Percentiles rank a stretch among this genome's conserved stretches.
Conservation (phyloP, 352 stramenopile genomes). For the Thalassiosira hispida region DNA sequence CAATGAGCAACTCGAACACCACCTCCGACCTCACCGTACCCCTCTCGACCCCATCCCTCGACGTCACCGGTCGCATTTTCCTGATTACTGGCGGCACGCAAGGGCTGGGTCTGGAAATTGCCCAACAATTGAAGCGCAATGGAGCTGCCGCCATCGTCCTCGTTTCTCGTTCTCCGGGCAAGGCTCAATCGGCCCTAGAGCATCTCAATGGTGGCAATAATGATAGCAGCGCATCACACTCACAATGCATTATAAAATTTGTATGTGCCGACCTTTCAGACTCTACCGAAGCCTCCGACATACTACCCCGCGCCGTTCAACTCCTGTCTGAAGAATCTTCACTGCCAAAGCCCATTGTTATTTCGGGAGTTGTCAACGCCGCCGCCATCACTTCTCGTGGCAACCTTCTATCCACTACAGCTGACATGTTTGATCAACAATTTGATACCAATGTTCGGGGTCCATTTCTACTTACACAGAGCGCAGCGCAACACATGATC, state of each 20-base stretch:
- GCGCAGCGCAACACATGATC: conserved; percentile 40
- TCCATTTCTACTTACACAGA: conserved; percentile 58
- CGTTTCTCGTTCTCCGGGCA: conserved; percentile 14
- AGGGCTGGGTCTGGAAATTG: conserved; percentile 44
- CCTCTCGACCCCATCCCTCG: background rate
- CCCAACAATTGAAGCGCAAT: conserved; percentile 13
- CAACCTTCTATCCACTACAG: conserved; percentile 35
- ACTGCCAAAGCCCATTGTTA: conserved; percentile 3
- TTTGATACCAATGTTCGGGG: conserved; percentile 45
- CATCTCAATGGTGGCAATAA: background rate
- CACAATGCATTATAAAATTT: conserved; percentile 4
- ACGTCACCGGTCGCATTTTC: conserved; percentile 17
- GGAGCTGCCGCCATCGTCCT: conserved; percentile 36
- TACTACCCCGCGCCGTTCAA: conserved; percentile 1
- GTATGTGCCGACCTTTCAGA: conserved; percentile 27
- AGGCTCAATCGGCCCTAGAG: conserved; percentile 4
- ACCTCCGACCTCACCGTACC: no score
- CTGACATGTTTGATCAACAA: conserved; percentile 42
- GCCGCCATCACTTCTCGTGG: conserved; percentile 44
- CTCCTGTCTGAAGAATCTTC: background rate
- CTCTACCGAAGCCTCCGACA: background rate
- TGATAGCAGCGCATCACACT: no score
- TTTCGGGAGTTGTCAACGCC: conserved; percentile 50
- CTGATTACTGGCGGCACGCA: conserved; percentile 50
- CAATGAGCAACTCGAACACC: no score